Base-by-base conservation (phyloP, 1,284 basidiomycete genomes). In the Calocybe gambosa region DNA sequence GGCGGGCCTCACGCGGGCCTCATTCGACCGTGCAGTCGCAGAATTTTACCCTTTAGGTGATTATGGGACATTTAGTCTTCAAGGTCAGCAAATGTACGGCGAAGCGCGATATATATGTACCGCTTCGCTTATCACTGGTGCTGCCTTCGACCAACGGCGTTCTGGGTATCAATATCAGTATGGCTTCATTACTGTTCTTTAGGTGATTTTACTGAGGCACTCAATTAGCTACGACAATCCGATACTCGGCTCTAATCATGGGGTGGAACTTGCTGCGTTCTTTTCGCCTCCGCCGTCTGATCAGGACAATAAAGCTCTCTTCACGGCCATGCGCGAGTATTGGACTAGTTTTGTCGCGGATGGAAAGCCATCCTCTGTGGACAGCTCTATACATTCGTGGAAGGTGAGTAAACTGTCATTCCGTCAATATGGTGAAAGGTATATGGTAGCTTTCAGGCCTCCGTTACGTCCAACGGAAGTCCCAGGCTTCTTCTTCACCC, bases 41-140 rank as follows among this genome's bases (percentile, higher is more conserved):
- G 43, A 55, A 9, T 49, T 60, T 7, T 69, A 69, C 47, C 64
- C 66, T 0, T 49, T 67, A 13, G 43, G 46, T 4, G 56, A 56
- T 28, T 69, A 55, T 21, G 51, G 49, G 5, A 62, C 60, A 6
- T 57, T 64, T 39, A 64, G 61, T 43, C 56, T 62, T 13, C 67
- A 68, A 49, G 64, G 58, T 7, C 64, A 67, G 39, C 64, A 66
- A 48, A 68, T 69, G 63, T 68, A 67, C 44, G 67, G 67, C 15
- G 67, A 69, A 46, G 56, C 57, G 49, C 51, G 67, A 35, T 68
- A 65, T 42, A 67, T 68, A 12, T 69, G 67, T 47, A 62, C 61
- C 3, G 63, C 66, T 13, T 51, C 50, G 5, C 50, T 67, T 51
- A 58, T 67, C 28, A 55, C 61, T 0, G 58, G 58, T 6, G 53